Evolutionary conservation across 2,329 filamentous ascomycete genomes (phyloP), one percentile per base, ranked within the genome.

Genomic region (Drechslera avenae): DNA sequence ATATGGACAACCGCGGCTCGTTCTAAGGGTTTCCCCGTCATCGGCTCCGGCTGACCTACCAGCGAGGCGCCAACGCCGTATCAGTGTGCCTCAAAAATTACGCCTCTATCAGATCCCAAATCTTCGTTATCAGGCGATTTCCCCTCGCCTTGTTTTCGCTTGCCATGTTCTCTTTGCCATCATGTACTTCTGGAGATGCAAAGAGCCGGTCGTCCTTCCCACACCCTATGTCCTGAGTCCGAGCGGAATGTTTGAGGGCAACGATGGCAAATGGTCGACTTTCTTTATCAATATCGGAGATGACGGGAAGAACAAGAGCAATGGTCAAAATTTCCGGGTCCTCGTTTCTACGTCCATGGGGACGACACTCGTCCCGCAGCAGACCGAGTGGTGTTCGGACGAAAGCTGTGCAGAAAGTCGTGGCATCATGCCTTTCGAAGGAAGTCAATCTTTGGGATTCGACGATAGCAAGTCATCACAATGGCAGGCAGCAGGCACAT

Each of bases 251-350:
- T 73, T 60, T 17, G 73, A 76, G 31, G 75, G 75, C 17, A 70
- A 73, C 42, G 75, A 78, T 54, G 75, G 75, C 1, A 62, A 54
- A 36, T 78, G 75, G 75, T 76, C 75, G 1, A 71, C 65, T 1
- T 78, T 78, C 50, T 50, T 49, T n/a, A 66, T 77, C 54, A 72
- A 73, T 28, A 56, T 76, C 1, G 75, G 75, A 9, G 63, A 67
- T 10, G 58, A 63, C 10, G 44, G 23, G 4, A 39, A 35, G 0
- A 67, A 63, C 9, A 57, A 62, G 0, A 68, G 64, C 2, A 60
- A 64, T 13, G 69, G 69, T 4, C 74, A 77, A 44, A 63, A 71
- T 31, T 74, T 74, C 56, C 65, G 53, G 16, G 62, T 73, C 4
- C 63, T 73, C 8, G 59, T 69, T 13, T 71, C 71, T 2, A 71